Percentiles rank a stretch among this genome's conserved stretches.
phyloP scores from a whole-genome alignment of 208 protist genomes.

The Porcisia deanei region DNA sequence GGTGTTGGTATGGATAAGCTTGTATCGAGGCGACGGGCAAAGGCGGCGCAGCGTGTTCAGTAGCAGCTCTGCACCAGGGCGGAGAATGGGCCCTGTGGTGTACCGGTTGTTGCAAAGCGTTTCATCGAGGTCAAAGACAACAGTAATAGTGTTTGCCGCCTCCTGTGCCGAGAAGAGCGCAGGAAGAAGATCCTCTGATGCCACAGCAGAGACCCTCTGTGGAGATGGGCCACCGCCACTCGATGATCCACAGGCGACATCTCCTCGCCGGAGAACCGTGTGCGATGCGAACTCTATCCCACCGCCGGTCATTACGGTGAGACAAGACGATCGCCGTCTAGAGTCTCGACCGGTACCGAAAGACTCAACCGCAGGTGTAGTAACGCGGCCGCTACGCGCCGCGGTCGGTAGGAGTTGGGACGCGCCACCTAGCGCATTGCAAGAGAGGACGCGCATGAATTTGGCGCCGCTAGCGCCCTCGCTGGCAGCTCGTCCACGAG shows the following conservation, averaged over 20 bases:
- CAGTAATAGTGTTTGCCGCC: conserved; percentile 65
- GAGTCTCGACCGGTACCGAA: neutral
- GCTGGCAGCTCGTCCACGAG: neutral
- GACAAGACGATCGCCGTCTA: neutral
- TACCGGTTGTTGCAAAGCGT: conserved; percentile 89
- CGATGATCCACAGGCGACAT: neutral
- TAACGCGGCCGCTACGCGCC: neutral
- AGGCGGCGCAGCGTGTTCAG: conserved; percentile 53
- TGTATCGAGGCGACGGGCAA: conserved; percentile 47
- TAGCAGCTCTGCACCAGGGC: conserved; percentile 67
- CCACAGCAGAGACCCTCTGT: neutral
- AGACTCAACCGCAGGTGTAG: neutral
- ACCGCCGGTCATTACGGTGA: neutral
- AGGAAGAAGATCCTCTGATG: conserved; percentile 39
- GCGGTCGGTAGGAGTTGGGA: neutral
- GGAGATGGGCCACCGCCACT: neutral
- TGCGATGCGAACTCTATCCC: neutral
- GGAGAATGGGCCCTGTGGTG: conserved; percentile 54
- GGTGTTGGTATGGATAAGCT: conserved; percentile 14
- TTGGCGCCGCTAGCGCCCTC: neutral
- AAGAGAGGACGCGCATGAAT: neutral
- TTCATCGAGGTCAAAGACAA: conserved; percentile 93
- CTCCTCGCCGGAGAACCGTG: neutral
- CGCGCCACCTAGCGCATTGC: neutral
- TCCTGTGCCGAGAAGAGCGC: conserved; percentile 41